These are phyloP conservation scores for Curvularia spicifera DNA, from an alignment of 2,329 filamentous ascomycete species.

Conservation along the genomic window DNA sequence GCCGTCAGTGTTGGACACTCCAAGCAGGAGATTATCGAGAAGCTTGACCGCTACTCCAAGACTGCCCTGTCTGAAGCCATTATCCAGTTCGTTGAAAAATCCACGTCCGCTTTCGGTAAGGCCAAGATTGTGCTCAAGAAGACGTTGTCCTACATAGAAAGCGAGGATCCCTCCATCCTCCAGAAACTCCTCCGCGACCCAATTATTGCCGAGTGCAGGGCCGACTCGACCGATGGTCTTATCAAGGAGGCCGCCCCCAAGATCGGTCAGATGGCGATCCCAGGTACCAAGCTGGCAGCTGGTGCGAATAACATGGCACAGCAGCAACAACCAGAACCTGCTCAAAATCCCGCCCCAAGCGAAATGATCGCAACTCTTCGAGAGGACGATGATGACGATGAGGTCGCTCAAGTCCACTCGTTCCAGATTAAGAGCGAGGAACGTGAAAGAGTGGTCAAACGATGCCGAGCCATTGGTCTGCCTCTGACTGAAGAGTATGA, in stretches of 20 bases:
- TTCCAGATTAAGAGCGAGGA: conserved; percentile 86
- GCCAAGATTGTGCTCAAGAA: conserved; percentile 94
- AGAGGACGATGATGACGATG: conserved; percentile 80
- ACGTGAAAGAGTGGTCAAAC: conserved; percentile 86
- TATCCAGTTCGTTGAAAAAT: conserved; percentile 77
- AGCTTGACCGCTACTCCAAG: conserved; percentile 87
- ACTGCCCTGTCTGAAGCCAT: conserved; percentile 84
- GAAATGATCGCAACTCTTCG: conserved; percentile 72
- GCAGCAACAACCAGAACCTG: conserved; percentile 39
- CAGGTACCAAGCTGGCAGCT: conserved; percentile 90
- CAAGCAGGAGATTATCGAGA: conserved; percentile 86
- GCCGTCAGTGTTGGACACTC: conserved; percentile 94
- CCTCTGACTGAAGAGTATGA: conserved; percentile 97
- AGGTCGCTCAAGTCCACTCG: conserved; percentile 85
- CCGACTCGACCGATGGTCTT: conserved; percentile 75
- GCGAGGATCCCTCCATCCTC: conserved; percentile 82
- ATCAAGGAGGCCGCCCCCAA: conserved; percentile 84
- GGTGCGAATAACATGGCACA: conserved; percentile 74
- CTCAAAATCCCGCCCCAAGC: conserved; percentile 49
- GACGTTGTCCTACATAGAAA: conserved; percentile 93
- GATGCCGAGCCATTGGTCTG: conserved; percentile 83
- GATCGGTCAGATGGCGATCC: conserved; percentile 86
- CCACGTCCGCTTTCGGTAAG: conserved; percentile 91
- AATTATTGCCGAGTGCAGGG: conserved; percentile 78
- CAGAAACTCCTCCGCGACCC: conserved; percentile 85